These are phyloP conservation scores for Phytophthora cactorum DNA, from an alignment of 352 stramenopile species.

Conservation along the genomic window DNA sequence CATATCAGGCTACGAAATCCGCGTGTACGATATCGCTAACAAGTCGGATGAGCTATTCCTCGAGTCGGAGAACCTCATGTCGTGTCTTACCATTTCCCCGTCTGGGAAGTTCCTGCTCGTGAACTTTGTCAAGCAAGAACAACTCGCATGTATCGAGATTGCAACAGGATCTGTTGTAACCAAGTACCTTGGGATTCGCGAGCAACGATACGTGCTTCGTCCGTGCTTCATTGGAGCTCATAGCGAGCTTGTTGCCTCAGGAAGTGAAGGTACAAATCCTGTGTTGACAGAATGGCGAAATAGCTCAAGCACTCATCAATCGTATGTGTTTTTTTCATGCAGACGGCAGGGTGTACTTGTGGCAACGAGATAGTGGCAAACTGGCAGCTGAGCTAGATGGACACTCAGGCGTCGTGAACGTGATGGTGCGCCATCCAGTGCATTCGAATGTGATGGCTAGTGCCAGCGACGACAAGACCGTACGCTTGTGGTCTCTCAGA, in stretches of 20 bases:
- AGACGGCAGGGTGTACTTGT: constrained; percentile 71
- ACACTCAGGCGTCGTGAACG: constrained; percentile 78
- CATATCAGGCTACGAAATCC: constrained; percentile 59
- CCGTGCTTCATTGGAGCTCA: constrained; percentile 65
- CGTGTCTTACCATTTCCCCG: constrained; percentile 55
- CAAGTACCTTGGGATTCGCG: constrained; percentile 59
- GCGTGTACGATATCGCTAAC: constrained; percentile 60
- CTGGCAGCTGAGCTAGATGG: constrained; percentile 43
- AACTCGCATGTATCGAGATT: constrained; percentile 64
- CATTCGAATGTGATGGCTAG: constrained; percentile 61
- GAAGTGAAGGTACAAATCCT: constrained; percentile 68
- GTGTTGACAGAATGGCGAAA: background rate
- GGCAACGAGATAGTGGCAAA: constrained; percentile 61
- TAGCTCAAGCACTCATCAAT: background rate
- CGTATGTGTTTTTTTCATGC: constrained; percentile 6
- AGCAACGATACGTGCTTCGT: constrained; percentile 69
- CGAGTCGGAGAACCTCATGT: constrained; percentile 58
- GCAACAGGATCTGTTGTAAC: constrained; percentile 47
- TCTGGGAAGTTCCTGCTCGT: constrained; percentile 59
- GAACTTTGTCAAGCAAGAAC: constrained; percentile 68
- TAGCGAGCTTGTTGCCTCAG: constrained; percentile 61
- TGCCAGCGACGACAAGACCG: constrained; percentile 78
- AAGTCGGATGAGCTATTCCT: constrained; percentile 72
- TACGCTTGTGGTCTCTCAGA: constrained; percentile 54
- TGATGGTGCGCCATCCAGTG: constrained; percentile 61